Evolutionary conservation across 2,329 filamentous ascomycete species (phyloP).

Genomic region (Botrytis fragariae): DNA sequence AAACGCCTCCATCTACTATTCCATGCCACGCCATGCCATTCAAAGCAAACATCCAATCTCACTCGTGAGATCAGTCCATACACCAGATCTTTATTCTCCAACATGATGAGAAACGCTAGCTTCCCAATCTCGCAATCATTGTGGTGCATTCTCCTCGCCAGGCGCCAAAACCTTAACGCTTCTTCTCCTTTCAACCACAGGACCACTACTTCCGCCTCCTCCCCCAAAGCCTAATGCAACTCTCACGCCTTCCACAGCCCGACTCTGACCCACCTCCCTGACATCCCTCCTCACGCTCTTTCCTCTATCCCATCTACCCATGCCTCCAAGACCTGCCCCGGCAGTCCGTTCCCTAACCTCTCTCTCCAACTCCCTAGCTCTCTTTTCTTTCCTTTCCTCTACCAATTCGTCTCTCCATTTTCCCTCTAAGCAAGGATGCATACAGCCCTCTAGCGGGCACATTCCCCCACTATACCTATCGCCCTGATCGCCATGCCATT

Average conservation of each 20-base stretch:
- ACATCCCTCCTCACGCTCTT: slow-evolving; percentile 46
- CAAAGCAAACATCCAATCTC: neutral
- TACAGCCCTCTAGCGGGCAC: slow-evolving; percentile 64
- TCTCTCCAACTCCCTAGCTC: slow-evolving; percentile 49
- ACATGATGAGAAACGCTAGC: neutral
- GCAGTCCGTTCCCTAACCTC: slow-evolving; percentile 30
- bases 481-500: slow-evolving; percentile 52
- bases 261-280: slow-evolving; percentile 57
- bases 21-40: neutral
- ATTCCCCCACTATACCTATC: slow-evolving; percentile 48
- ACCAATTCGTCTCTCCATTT: slow-evolving; percentile 49
- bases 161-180: slow-evolving; percentile 58
- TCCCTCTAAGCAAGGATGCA: slow-evolving; percentile 61
- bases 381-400: slow-evolving; percentile 37
- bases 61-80: neutral
- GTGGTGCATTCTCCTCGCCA: slow-evolving; percentile 28
- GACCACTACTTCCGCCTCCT: slow-evolving; percentile 19
- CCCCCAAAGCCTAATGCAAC: slow-evolving; percentile 45
- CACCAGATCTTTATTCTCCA: neutral
- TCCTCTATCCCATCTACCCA: slow-evolving; percentile 21
- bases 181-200: slow-evolving; percentile 57
- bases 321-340: neutral
- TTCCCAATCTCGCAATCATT: neutral
- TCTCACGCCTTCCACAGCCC: slow-evolving; percentile 58
- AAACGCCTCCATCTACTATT: slow-evolving; percentile 13